A percentile compares a stretch with the other conserved stretches of the same genome.
Conservation (phyloP, 495 filamentous ascomycete genomes). For the Aspergillus sclerotioniger region DNA sequence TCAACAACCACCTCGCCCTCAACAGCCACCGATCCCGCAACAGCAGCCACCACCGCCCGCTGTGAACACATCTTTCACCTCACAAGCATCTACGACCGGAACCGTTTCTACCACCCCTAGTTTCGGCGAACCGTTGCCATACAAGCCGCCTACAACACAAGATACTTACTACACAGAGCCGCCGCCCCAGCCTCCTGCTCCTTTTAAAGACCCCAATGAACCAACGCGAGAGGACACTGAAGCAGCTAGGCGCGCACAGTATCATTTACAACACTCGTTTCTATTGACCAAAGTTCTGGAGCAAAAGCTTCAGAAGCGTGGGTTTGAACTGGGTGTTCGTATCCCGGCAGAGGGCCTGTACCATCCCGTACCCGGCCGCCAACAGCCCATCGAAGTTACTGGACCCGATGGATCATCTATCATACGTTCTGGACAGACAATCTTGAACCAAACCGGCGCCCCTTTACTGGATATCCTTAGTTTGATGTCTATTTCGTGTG, state of each 20-base stretch:
- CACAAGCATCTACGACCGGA: conserved; percentile 42
- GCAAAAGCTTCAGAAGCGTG: conserved; percentile 45
- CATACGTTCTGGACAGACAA: conserved; percentile 55
- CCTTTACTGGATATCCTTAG: conserved; percentile 71
- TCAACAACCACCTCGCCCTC: conserved; percentile 43
- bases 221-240: conserved; percentile 43
- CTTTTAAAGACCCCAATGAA: conserved; percentile 41
- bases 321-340: conserved; percentile 56
- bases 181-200: conserved; percentile 27
- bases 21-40: conserved; percentile 34
- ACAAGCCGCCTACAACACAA: conserved; percentile 32
- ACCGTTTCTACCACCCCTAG: conserved; percentile 37
- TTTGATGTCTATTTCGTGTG: conserved; percentile 70
- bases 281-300: conserved; percentile 49
- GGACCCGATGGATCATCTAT: conserved; percentile 55
- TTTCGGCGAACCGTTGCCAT: conserved; percentile 37
- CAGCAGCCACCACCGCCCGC: conserved; percentile 31
- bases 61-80: conserved; percentile 40
- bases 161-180: conserved; percentile 36
- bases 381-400: conserved; percentile 52
- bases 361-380: conserved; percentile 47
- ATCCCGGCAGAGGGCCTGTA: conserved; percentile 64
- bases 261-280: conserved; percentile 60
- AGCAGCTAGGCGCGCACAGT: conserved; percentile 47
- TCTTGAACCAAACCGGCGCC: conserved; percentile 64